Base-by-base conservation (phyloP, 768 basidiomycete species). In the Chalciporus sphaerocephalus region DNA sequence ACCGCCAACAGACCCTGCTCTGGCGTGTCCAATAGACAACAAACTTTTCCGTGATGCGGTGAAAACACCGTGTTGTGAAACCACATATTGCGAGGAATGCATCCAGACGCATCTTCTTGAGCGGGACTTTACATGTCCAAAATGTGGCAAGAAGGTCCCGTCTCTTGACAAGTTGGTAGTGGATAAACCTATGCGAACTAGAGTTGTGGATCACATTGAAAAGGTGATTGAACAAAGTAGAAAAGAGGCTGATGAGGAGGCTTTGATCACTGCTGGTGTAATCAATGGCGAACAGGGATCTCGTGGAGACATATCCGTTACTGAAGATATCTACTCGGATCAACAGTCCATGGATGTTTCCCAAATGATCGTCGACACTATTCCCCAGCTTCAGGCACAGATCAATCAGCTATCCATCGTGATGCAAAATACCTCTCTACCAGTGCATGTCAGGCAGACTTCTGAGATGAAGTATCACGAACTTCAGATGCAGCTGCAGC, bases 41-140 rank as follows among this genome's bases (percentile, higher is more conserved):
- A 90, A 85, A 72, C 81, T 98, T 24, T 83, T 96, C 66, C 86
- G 87, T 56, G 92, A 97, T 60, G 92, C 94, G 37, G 89, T 95
- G 61, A 87, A 89, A 69, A 94, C 92, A 3, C 95, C 96, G 2
- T 97, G 95, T 69, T 98, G 95, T 73, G 81, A 79, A 55, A 90
- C 85, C 33, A 60, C 78, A 11, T 99, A 89, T 68, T 97, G 95
- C 75, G 94, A 98, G 69, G 95, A 98, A 66, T 97, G 95, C 70
- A 89, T 99, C 52, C 89, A 94, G 65, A 92, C 89, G 34, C 79
- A 94, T 67, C 74, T 99, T 40, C 79, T 95, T 52, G 95, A 98
- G 65, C 83, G 90, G 67, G 93, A 96, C 71, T 98, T 98, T 66
- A 71, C 86, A 46, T 98, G 95, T 68, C 94, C 92, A 7, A 82